Evolutionary conservation across 2,329 filamentous ascomycete species (phyloP), one percentile per base, ranked within the genome.

Genomic region (Colletotrichum graminicola): DNA sequence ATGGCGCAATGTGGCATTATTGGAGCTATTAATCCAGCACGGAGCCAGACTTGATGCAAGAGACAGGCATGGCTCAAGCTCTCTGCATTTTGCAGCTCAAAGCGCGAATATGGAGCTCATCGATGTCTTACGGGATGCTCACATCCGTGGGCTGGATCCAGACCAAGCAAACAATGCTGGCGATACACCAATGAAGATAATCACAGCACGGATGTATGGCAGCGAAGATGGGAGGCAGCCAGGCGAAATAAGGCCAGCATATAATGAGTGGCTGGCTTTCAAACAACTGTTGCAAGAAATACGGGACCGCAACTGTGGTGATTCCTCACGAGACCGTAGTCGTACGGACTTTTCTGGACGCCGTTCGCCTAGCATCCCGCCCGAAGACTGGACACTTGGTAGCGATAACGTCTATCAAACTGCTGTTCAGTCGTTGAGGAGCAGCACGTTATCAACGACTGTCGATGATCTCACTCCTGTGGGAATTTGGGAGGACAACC

Each of bases 161-260:
- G 49, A 63, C 39, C 51, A 51, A 45, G 29, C 47, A 49, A 63
- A 64, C 11, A 39, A 23, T 14, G 66, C 59, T 56, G 66, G 66
- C 32, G 51, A 64, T 41, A 62, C 49, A 18, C 65, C 65, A 10
- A 67, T 67, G 65, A 67, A 55, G 57, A 62, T 62, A 3, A 54
- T 55, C 39, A 62, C 49, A 7, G 65, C 47, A n/a, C 51, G 65
- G 14, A 62, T 62, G 57, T 59, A 62, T 21, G 47, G 65, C 8
- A 43, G 21, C 34, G 47, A 54, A 16, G 47, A 52, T 26, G 26
- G 7, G 12, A 61, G 59, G 23, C 47, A 63, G 11, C 65, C 65
- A 4, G 65, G 59, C 23, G 65, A 67, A 47, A 55, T 26, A 14
- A 47, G 39, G 18, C 65, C 65, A 26, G 36, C 65, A 5, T 62